Evolutionary conservation across 2,329 filamentous ascomycete species (phyloP).

Genomic region (Seiridium unicorne): DNA sequence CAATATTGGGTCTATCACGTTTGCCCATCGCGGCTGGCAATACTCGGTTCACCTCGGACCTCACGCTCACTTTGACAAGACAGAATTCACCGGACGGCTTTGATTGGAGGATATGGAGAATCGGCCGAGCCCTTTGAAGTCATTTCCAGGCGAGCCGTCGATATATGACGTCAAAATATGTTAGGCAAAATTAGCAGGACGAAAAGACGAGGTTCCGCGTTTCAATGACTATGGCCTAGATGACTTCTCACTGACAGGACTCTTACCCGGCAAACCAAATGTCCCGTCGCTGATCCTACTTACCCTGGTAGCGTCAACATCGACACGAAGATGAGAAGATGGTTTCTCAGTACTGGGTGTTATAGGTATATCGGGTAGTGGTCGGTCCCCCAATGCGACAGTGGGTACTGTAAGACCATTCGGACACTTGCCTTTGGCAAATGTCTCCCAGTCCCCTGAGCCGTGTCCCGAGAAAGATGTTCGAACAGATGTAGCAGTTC

Average conservation of each 20-base stretch:
- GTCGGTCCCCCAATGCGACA: background rate
- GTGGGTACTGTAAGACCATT: constrained; percentile 8
- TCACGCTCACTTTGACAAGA: no score
- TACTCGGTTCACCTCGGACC: no score
- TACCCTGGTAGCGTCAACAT: background rate
- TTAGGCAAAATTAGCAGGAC: no score
- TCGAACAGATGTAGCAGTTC: background rate
- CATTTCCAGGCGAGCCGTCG: no score
- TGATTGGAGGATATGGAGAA: no score
- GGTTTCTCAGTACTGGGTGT: background rate
- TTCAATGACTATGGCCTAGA: no score
- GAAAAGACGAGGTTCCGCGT: no score
- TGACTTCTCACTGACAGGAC: background rate
- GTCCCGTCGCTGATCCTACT: constrained; percentile 9
- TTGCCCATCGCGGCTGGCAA: background rate
- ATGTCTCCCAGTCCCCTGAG: constrained; percentile 10
- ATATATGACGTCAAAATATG: no score
- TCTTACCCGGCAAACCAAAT: constrained; percentile 5
- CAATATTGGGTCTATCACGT: background rate
- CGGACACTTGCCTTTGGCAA: constrained; percentile 4
- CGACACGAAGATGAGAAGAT: background rate
- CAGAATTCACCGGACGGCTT: no score
- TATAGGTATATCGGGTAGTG: constrained; percentile 1
- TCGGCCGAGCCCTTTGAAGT: no score
- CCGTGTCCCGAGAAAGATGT: background rate